phyloP scores from a whole-genome alignment of 2,329 filamentous ascomycete species.

The Talaromyces sp. region DNA sequence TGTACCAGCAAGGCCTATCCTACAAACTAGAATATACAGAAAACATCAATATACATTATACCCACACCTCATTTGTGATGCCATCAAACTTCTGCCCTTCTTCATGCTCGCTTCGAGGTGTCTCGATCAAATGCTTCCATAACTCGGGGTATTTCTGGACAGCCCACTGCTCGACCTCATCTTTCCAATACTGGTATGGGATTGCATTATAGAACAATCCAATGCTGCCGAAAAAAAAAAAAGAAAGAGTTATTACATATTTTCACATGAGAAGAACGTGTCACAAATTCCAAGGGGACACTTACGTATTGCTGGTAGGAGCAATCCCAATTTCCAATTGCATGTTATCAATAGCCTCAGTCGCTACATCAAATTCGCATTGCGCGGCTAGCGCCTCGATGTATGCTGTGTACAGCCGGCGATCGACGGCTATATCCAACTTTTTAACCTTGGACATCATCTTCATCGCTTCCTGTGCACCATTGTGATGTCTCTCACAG shows the following conservation, averaged over 20 bases:
- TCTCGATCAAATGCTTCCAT: slow-evolving; percentile 67
- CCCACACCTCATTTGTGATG: slow-evolving; percentile 28
- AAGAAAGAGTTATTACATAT: too few species aligned
- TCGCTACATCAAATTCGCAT: slow-evolving; percentile 68
- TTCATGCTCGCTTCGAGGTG: slow-evolving; percentile 36
- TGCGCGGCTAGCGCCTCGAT: slow-evolving; percentile 74
- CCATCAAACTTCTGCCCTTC: slow-evolving; percentile 37
- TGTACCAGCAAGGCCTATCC: too few species aligned
- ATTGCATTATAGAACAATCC: slow-evolving; percentile 76
- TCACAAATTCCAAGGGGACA: slow-evolving; percentile 24
- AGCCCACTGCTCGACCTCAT: slow-evolving; percentile 74
- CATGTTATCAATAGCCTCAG: slow-evolving; percentile 67
- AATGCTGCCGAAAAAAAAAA: slow-evolving; percentile 55
- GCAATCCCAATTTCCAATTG: slow-evolving; percentile 66
- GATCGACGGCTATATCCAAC: slow-evolving; percentile 79
- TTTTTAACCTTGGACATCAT: slow-evolving; percentile 60
- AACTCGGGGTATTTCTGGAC: slow-evolving; percentile 65
- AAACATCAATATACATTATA: slow-evolving; percentile 16
- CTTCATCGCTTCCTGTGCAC: slow-evolving; percentile 52
- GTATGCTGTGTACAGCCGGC: slow-evolving; percentile 74
- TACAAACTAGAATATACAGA: background rate
- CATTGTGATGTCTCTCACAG: slow-evolving; percentile 63
- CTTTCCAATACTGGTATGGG: slow-evolving; percentile 66
- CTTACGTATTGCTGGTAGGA: slow-evolving; percentile 73
- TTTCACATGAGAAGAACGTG: slow-evolving; percentile 10